Base-by-base conservation (phyloP, 441 rosid species). In the Adansonia gregorii region DNA sequence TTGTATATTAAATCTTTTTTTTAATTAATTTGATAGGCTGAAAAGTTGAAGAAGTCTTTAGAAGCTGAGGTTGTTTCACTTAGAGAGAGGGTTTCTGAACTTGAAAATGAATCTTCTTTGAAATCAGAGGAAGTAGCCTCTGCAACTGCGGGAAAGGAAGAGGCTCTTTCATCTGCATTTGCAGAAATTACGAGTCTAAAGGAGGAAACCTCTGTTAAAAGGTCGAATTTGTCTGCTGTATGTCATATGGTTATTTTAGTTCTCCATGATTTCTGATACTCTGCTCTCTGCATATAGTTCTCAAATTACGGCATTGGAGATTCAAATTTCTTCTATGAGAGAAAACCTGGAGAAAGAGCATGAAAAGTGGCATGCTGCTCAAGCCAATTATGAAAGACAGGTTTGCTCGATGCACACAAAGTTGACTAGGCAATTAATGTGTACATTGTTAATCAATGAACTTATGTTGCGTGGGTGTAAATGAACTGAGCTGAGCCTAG, bases 361-460 rank as follows among this genome's bases (percentile, higher is more conserved):
- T 83, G 93, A 88, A 79, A 85, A 88, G 76, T 90, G 98, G 94
- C 90, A 90, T 67, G 73, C 87, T 80, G 92, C 98, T 78, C 97
- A 94, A 82, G 86, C 90, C 73, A 96, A 96, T 82, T 96, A 96
- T 78, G 99, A 96, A 88, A 88, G 98, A 88, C 99, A 96, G 98
- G 99, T 96, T 80, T 48, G 72, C 78, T 79, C 65, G n/a, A 48
- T 35, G 64, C n/a, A 17, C 49, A 31, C 27, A 35, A 10, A n/a
- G n/a, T 35, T 54, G 75, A 3, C 63, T 54, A 27, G 64, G 19
- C 20, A n/a, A 35, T 35, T 12, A 35, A 71, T 35, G 15, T 55
- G 10, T 35, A 72, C 64, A 35, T 72, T 56, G 64, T 72, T 55
- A 55, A 51, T 8, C 43, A 15, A 52, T 52, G 48, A 31, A 35